These are phyloP conservation scores for Kingdonia uniflora DNA, from an alignment of 164 flowering plant species.

Conservation along the genomic window DNA sequence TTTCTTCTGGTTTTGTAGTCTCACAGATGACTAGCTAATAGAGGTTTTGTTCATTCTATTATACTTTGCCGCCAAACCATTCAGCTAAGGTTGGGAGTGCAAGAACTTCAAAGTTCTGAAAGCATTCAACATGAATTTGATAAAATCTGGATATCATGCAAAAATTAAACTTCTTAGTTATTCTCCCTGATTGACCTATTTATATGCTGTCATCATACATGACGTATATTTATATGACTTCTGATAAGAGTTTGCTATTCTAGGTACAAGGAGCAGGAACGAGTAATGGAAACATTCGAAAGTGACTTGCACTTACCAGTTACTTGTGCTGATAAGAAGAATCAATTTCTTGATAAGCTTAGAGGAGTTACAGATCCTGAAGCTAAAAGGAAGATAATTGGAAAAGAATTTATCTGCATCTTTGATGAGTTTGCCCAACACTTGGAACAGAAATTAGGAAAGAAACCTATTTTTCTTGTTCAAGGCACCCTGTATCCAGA, in stretches of 20 bases:
- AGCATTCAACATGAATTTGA: no score
- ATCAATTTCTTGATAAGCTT: constrained; percentile 67
- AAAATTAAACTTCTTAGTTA: no score
- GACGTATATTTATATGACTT: no score
- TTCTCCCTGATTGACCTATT: no score
- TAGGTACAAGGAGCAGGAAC: constrained; percentile 81
- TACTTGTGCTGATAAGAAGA: constrained; percentile 75
- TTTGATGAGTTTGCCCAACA: constrained; percentile 80
- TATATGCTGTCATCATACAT: no score
- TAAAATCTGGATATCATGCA: no score
- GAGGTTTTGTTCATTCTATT: no score
- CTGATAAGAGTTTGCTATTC: constrained; percentile 3
- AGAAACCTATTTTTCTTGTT: constrained; percentile 65
- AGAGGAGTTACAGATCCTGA: constrained; percentile 94
- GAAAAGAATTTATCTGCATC: constrained; percentile 70
- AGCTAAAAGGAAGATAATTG: constrained; percentile 84
- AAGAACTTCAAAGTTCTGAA: no score
- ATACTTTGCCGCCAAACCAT: no score
- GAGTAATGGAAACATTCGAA: constrained; percentile 87
- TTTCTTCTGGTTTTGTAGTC: no score
- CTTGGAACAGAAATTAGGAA: constrained; percentile 60
- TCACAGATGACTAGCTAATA: no score
- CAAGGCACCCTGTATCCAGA: constrained; percentile 98
- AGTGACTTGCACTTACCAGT: constrained; percentile 85
- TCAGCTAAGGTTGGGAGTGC: no score